phyloP scores from a whole-genome alignment of 2,329 filamentous ascomycete species.

The Talaromyces atroroseus region DNA sequence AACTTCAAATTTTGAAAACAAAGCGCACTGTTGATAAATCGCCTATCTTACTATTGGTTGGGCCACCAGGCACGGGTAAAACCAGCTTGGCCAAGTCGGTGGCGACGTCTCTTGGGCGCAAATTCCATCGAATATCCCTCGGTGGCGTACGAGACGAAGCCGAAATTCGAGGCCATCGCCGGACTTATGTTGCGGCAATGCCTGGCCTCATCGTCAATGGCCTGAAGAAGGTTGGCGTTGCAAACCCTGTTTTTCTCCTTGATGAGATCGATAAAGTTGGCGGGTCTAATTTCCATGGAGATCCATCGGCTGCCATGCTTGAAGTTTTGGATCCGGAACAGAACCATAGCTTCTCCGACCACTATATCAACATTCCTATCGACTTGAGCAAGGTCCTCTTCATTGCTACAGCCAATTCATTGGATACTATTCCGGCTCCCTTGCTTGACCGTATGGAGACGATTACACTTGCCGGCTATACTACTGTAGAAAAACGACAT shows the following conservation, averaged over 20 bases:
- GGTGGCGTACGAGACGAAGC: conserved; percentile 94
- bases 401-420: conserved; percentile 90
- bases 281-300: conserved; percentile 83
- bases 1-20: conserved; percentile 68
- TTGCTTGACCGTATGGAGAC: conserved; percentile 96
- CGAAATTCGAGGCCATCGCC: conserved; percentile 88
- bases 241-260: conserved; percentile 90
- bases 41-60: conserved; percentile 86
- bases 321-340: conserved; percentile 97
- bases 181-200: conserved; percentile 99
- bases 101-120: conserved; percentile 82
- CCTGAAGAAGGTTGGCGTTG: conserved; percentile 88
- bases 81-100: conserved; percentile 92
- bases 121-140: conserved; percentile 95
- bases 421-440: conserved; percentile 92
- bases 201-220: conserved; percentile 91
- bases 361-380: conserved; percentile 93
- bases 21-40: conserved; percentile 91
- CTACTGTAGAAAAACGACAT: conserved; percentile 91
- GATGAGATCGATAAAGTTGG: conserved; percentile 99
- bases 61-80: conserved; percentile 92
- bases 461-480: conserved; percentile 89
- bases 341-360: conserved; percentile 89
- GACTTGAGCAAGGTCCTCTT: conserved; percentile 96
- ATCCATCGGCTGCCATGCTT: conserved; percentile 94